Base-by-base conservation (phyloP, 768 basidiomycete species). In the Collybiopsis confluens region DNA sequence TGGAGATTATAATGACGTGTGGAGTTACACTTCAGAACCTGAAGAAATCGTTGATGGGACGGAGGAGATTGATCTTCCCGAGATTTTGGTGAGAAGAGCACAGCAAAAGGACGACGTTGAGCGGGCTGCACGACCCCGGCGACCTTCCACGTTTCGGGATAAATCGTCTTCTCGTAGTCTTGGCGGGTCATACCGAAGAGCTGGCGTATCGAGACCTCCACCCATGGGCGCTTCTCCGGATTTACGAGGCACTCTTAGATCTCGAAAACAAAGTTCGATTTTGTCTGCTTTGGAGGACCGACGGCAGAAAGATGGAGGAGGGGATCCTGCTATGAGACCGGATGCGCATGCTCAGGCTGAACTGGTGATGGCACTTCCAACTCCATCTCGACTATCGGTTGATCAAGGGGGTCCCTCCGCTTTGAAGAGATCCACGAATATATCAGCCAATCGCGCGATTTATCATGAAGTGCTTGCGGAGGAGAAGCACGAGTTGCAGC, bases 381-480 rank as follows among this genome's bases (percentile, higher is more conserved):
- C 73, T 27, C 54, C 61, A 18, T 74, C 74, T n/a, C 66, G 60
- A n/a, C 36, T 73, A 48, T 73, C 78, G 7, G 52, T 72, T n/a
- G n/a, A n/a, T n/a, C n/a, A n/a, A 37, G 56, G 63, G 27, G 56
- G 57, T 24, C 59, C 61, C 27, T 62, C 63, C 36, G 56, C 16
- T 21, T 56, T 53, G 45, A 59, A 64, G 46, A 69, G 70, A 47
- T 62, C 67, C 40, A 69, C 67, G 20, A 78, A 74, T 55, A 68
- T 86, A n/a, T 76, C 83, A 15, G 72, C 82, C 3, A 78, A 78
- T 8, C 76, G 84, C 56, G 88, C 86, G 9, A 83, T 89, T 38
- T 73, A 79, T 47, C 77, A 79, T 43, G 88, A 90, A 59, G 80
- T 86, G 38, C 73, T 88, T 37, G 85, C 81, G 36, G 87, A 90